These are phyloP conservation scores for Saprolegnia diclina DNA, from an alignment of 352 stramenopile genomes.

Conservation along the genomic window DNA sequence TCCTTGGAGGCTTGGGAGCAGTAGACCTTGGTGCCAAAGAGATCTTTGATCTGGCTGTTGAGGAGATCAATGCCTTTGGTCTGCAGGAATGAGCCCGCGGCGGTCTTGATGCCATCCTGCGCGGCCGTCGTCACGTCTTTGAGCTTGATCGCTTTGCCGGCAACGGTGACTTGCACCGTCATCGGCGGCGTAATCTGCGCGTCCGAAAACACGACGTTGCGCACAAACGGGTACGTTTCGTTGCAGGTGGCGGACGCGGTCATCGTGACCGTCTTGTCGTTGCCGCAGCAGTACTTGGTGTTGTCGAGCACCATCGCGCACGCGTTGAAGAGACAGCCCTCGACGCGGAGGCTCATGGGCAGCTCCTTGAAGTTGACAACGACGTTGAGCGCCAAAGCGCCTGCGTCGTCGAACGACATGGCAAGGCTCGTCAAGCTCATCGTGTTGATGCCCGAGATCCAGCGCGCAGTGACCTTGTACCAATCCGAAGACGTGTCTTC, in stretches of 20 bases:
- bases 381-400: conserved; percentile 1
- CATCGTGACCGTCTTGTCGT: conserved; percentile 14
- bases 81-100: conserved; percentile 13
- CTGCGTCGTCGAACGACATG: conserved; percentile 4
- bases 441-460: conserved; percentile 24
- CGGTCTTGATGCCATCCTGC: conserved; percentile 13
- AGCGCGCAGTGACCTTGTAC: conserved; percentile 21
- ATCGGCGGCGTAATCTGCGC: conserved; percentile 11
- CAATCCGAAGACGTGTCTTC: background rate
- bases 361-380: conserved; percentile 17
- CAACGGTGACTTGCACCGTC: conserved; percentile 8
- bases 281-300: conserved; percentile 21
- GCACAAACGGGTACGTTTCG: conserved; percentile 23
- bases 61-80: conserved; percentile 21
- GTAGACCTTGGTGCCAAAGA: conserved; percentile 24
- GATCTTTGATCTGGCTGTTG: conserved; percentile 12
- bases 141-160: conserved; percentile 10
- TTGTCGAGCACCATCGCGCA: conserved; percentile 20
- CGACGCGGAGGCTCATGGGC: conserved; percentile 21
- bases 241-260: conserved; percentile 2
- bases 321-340: conserved; percentile 8
- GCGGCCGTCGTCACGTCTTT: conserved; percentile 22
- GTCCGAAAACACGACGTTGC: conserved; percentile 8
- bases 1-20: conserved; percentile 23
- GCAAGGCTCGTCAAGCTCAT: conserved; percentile 10